These are phyloP conservation scores for Escallonia herrerae DNA, from an alignment of 129 eudicot species.

Conservation along the genomic window DNA sequence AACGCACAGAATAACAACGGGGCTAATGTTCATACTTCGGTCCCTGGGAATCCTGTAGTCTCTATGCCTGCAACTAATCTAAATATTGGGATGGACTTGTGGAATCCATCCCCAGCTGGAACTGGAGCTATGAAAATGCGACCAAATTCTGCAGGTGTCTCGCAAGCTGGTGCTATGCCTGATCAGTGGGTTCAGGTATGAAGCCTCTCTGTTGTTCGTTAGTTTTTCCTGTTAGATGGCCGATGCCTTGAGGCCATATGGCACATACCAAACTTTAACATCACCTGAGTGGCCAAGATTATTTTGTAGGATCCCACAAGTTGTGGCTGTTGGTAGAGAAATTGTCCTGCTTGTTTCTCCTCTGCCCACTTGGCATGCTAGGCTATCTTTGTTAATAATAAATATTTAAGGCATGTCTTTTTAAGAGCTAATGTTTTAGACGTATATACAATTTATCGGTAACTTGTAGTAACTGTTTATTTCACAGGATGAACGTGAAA, in stretches of 20 bases:
- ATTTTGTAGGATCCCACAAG: no score
- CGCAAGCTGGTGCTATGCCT: slow-evolving; percentile 48
- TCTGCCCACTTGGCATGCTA: no score
- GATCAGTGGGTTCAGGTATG: slow-evolving; percentile 85
- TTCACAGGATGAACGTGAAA: slow-evolving; percentile 87
- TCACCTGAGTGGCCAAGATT: no score
- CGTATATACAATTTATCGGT: not conserved
- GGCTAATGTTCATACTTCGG: slow-evolving; percentile 39
- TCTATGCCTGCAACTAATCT: slow-evolving; percentile 60
- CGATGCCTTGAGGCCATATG: no score
- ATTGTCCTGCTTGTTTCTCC: no score
- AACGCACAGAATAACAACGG: slow-evolving; percentile 47
- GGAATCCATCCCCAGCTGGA: slow-evolving; percentile 73
- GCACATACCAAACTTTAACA: no score
- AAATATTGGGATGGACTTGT: slow-evolving; percentile 92
- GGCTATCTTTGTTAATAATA: no score
- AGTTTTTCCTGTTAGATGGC: no score
- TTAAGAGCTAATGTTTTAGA: no score
- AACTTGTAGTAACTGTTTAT: not conserved
- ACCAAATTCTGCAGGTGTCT: slow-evolving; percentile 22
- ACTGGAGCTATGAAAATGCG: slow-evolving; percentile 50
- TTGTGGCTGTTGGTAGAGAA: no score
- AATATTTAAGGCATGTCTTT: no score
- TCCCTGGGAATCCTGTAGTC: slow-evolving; percentile 61
- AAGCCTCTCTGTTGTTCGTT: not conserved